Conservation (phyloP, 2,329 filamentous ascomycete species). For the Aureobasidium melanogenum region DNA sequence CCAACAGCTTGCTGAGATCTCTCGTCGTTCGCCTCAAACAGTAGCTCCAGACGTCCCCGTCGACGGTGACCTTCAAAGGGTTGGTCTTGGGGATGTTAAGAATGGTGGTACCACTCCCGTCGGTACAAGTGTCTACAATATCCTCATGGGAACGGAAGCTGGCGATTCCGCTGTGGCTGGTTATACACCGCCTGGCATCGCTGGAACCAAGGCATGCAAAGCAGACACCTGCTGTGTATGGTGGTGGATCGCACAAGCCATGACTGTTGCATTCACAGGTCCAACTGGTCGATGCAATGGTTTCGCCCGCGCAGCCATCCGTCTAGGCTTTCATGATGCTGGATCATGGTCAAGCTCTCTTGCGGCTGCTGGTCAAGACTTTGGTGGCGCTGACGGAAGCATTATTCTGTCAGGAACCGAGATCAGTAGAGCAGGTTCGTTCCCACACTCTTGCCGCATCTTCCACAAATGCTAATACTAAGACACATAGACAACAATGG, state of each 20-base stretch:
- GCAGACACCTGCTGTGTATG: slow-evolving; percentile 38
- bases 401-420: slow-evolving; percentile 36
- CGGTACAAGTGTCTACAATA: slow-evolving; percentile 16
- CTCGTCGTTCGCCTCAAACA: neutral
- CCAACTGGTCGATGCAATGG: slow-evolving; percentile 31
- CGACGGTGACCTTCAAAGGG: neutral
- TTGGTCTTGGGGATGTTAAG: slow-evolving; percentile 14
- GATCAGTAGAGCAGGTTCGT: slow-evolving; percentile 21
- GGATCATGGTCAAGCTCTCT: slow-evolving; percentile 32
- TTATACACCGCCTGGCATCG: slow-evolving; percentile 14
- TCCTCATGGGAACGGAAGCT: slow-evolving; percentile 16
- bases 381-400: slow-evolving; percentile 40
- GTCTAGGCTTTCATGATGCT: slow-evolving; percentile 42
- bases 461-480: neutral
- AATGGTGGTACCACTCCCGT: slow-evolving; percentile 16
- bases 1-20: neutral
- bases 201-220: slow-evolving; percentile 14
- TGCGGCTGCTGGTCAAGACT: slow-evolving; percentile 22
- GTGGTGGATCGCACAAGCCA: slow-evolving; percentile 31
- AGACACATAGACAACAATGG: slow-evolving; percentile 25
- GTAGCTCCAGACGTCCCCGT: neutral
- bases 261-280: slow-evolving; percentile 29
- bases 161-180: slow-evolving; percentile 13
- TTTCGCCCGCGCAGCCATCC: slow-evolving; percentile 36
- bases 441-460: neutral